phyloP scores from a whole-genome alignment of 2,329 filamentous ascomycete species.

The Apiospora sp. region DNA sequence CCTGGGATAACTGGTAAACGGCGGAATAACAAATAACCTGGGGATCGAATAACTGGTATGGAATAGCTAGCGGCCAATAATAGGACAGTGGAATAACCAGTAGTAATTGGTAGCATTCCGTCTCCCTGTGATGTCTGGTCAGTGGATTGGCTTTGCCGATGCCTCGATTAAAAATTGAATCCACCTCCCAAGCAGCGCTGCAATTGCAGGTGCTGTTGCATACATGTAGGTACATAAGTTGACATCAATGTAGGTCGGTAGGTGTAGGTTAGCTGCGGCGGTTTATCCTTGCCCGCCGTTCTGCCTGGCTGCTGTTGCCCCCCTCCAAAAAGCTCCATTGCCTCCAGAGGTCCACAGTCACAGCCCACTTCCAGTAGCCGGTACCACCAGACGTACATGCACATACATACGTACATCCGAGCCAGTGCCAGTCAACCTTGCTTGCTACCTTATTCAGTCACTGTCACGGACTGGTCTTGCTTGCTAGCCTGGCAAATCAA shows the following conservation, averaged over 20 bases:
- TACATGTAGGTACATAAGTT: no score
- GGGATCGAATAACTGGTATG: background rate
- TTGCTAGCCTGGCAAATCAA: slow-evolving; percentile 17
- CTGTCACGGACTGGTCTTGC: slow-evolving; percentile 18
- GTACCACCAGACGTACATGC: background rate
- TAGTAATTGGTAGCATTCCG: no score
- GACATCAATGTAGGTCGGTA: background rate
- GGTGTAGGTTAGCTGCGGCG: background rate
- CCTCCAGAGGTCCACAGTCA: slow-evolving; percentile 2
- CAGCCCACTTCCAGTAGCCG: background rate
- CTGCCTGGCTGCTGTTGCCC: background rate
- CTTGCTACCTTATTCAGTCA: slow-evolving; percentile 14
- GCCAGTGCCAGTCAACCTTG: slow-evolving; percentile 10
- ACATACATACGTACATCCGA: background rate
- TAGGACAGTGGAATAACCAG: background rate
- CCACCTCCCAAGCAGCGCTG: no score
- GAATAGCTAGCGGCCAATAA: background rate
- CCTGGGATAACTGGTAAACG: no score
- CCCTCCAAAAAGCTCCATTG: slow-evolving; percentile 8
- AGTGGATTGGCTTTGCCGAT: no score
- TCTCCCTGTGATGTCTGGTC: no score
- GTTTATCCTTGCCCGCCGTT: background rate
- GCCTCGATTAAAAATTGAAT: no score
- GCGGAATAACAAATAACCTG: background rate
- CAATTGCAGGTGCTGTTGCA: background rate